A percentile compares a stretch with the other conserved stretches of the same genome.
These are phyloP conservation scores for Achaetomiella virescens DNA, from an alignment of 495 filamentous ascomycete species.

Conservation along the genomic window DNA sequence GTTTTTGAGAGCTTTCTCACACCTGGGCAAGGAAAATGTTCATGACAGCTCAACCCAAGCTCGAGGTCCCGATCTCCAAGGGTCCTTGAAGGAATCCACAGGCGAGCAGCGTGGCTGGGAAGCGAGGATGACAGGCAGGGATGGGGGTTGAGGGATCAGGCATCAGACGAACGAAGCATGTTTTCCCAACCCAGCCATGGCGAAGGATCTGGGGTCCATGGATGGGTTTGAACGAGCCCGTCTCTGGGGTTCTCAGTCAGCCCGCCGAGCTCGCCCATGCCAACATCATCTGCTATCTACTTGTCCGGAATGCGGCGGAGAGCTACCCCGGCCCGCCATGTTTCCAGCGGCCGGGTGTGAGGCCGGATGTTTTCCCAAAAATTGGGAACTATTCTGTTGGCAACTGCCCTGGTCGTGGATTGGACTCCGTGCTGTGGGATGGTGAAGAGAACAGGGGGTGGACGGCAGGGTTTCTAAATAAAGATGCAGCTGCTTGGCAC, in stretches of 20 bases:
- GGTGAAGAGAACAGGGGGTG: background rate
- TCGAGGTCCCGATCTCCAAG: background rate
- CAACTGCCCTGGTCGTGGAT: background rate
- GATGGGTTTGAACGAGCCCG: background rate
- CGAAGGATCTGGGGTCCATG: background rate
- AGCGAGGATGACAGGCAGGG: slow-evolving; percentile 7
- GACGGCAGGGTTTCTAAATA: background rate
- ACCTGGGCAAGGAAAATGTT: background rate
- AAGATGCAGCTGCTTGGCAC: slow-evolving; percentile 1
- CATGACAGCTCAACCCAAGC: background rate
- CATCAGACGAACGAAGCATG: background rate
- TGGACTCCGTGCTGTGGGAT: slow-evolving; percentile 3
- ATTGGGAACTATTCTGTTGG: background rate
- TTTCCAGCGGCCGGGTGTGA: background rate
- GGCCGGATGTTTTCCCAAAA: background rate
- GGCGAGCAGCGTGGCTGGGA: slow-evolving; percentile 10
- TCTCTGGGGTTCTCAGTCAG: background rate
- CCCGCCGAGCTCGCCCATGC: background rate
- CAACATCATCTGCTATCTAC: background rate
- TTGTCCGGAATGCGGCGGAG: background rate
- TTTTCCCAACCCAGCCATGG: background rate
- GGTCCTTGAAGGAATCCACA: slow-evolving; percentile 1
- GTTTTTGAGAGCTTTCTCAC: background rate
- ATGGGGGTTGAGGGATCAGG: slow-evolving; percentile 7
- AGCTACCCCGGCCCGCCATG: background rate